Conservation (phyloP, 2,329 filamentous ascomycete genomes). For the Botryotinia convoluta region DNA sequence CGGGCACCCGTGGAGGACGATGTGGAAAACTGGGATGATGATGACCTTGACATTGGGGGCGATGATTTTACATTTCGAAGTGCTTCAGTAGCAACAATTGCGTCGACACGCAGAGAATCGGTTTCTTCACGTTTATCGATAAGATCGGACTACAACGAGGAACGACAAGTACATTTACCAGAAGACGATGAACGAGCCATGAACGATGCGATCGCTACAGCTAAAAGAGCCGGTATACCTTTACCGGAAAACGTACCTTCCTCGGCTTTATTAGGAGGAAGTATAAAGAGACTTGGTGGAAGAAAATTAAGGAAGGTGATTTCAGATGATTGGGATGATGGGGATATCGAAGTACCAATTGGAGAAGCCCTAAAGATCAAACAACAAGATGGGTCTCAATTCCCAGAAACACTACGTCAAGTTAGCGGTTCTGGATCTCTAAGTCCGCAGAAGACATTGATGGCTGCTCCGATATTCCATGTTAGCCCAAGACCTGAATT, state of each 20-base stretch:
- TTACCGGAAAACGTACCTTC: conserved; percentile 82
- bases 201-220: conserved; percentile 80
- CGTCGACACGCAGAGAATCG: conserved; percentile 64
- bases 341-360: conserved; percentile 69
- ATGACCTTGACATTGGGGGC: conserved; percentile 68
- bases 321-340: conserved; percentile 77
- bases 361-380: conserved; percentile 63
- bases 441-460: conserved; percentile 50
- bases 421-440: conserved; percentile 49
- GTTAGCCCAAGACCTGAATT: conserved; percentile 30
- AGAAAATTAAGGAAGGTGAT: conserved; percentile 70
- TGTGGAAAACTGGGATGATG: conserved; percentile 78
- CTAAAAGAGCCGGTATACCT: conserved; percentile 86
- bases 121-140: conserved; percentile 51
- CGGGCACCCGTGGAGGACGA: conserved; percentile 47
- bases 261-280: conserved; percentile 86
- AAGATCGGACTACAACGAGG: conserved; percentile 50
- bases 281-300: conserved; percentile 84
- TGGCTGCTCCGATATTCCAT: conserved; percentile 37
- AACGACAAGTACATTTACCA: conserved; percentile 81
- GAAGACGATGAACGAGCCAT: conserved; percentile 83
- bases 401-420: conserved; percentile 67
- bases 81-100: conserved; percentile 42
- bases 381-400: conserved; percentile 55
- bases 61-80: conserved; percentile 62